Base-by-base conservation (phyloP, 2,329 filamentous ascomycete species). In the Magnaporthiopsis rhizophila region DNA sequence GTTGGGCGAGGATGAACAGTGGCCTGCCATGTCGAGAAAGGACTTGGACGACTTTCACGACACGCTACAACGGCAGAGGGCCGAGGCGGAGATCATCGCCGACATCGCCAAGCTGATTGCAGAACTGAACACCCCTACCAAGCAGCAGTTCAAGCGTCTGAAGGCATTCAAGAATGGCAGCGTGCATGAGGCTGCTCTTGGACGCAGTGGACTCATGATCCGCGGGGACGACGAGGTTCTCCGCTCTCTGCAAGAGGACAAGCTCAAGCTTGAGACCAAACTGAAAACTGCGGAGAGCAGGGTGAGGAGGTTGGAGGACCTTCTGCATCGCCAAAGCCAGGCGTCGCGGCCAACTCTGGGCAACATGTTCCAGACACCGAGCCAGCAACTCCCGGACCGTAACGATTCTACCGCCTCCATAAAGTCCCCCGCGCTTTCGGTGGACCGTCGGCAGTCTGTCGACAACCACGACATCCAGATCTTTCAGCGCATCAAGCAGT, bases 121-220 rank as follows among this genome's bases (percentile, higher is more conserved):
- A 66, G 92, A 96, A 64, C 81, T 98, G 18, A 88, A 88, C 72
- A 86, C 84, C 64, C 92, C 94, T 3, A 95, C 91, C 0, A 92
- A 89, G 70, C 91, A 95, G 73, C 93, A 96, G 72, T 86, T 88
- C 66, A 93, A 92, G 75, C 86, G 92, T 65, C 86, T 95, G 8
- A 96, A 94, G 74, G 92, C 92, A 6, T 98, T 99, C 80, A 97
- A 97, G 73, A 95, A 96, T 72, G 95, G 95, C 21, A 98, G 95
- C 72, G 85, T 98, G 53, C 92, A 97, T 71, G 95, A 98, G 73
- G 89, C 89, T n/a, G 86, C 86, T 3, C 83, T 97, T 66, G 92
- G 92, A n/a, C 87, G 89, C 71, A 96, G 91, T 68, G 94, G 92
- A 1, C 83, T 97, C 12, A 78, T 97, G 70, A 85, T 96, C 18